Base-by-base conservation (phyloP, 495 filamentous ascomycete genomes). In the Hypoxylon intermedium region DNA sequence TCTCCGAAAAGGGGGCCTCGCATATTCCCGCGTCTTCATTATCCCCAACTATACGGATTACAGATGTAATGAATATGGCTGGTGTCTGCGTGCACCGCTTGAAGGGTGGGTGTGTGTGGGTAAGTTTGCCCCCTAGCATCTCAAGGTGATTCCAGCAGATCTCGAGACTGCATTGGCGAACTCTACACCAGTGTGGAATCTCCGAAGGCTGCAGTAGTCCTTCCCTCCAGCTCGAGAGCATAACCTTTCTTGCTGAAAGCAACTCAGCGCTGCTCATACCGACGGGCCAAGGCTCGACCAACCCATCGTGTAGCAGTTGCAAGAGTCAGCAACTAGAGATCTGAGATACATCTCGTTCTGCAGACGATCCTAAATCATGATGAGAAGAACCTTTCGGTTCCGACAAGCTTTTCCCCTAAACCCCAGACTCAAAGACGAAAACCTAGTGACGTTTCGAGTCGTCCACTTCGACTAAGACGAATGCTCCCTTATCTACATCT, bases 351-450 rank as follows among this genome's bases (percentile, higher is more conserved):
- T 45, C 36, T 28, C 20, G 41, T 13, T 26, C 28, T 36, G 31
- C 40, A 37, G 15, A 23, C 38, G 26, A 44, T 51, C 38, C 50
- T 49, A 13, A 44, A 13, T 34, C 19, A 16, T 34, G 15, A 19
- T 28, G 7, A 15, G 6, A 28, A 23, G 44, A 46, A 37, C 24
- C 37, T 49, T 54, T 50, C 37, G 44, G 44, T 30, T 46, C 61
- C 61, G 55, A 52, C 49, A 65, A 65, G 44, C 61, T 65, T 65
- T 59, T 24, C 26, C 19, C 21, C 9, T 54, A 47, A 43, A 34
- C 50, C 24, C 33, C 36, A 51, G 48, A 55, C 45, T 59, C 28
- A 34, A 20, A 20, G n/a, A 36, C 6, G 19, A 45, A 45, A 54
- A 55, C 55, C 40, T 59, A 55, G 55, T 59, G 46, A 54, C 59